Conservation (phyloP, 2,329 filamentous ascomycete species). For the Hypomyces perniciosus region DNA sequence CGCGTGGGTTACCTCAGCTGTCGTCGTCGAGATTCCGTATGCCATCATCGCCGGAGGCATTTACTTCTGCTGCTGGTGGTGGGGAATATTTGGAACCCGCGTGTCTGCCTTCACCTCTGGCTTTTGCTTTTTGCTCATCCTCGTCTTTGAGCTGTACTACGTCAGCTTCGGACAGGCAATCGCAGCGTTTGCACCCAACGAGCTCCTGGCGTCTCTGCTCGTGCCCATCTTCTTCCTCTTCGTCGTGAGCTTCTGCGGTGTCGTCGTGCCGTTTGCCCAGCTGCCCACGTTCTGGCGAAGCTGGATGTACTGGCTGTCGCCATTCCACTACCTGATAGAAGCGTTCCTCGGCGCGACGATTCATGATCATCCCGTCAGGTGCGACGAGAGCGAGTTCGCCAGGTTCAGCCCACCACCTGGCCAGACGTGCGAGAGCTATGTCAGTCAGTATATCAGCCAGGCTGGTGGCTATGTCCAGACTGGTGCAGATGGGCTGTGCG, state of each 20-base stretch:
- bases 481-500: constrained; percentile 51
- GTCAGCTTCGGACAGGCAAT: constrained; percentile 62
- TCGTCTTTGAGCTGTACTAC: constrained; percentile 62
- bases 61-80: constrained; percentile 51
- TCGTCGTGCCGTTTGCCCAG: constrained; percentile 55
- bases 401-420: constrained; percentile 54
- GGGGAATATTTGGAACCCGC: constrained; percentile 43
- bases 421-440: constrained; percentile 56
- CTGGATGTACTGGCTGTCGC: constrained; percentile 63
- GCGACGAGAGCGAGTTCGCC: constrained; percentile 51
- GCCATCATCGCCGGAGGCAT: constrained; percentile 55
- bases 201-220: constrained; percentile 58
- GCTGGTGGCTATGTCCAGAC: constrained; percentile 56
- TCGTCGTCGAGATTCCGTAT: constrained; percentile 67
- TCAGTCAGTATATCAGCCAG: constrained; percentile 43
- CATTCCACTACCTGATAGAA: constrained; percentile 62
- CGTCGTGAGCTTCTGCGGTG: constrained; percentile 63
- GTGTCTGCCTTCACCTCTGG: constrained; percentile 50
- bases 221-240: constrained; percentile 67
- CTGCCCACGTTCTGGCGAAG: constrained; percentile 58
- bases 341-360: constrained; percentile 52
- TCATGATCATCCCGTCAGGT: constrained; percentile 49
- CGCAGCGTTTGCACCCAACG: constrained; percentile 60
- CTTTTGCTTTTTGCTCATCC: constrained; percentile 57
- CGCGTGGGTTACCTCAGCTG: constrained; percentile 59